Conservation (phyloP, 495 filamentous ascomycete species). For the Trichoderma gamsii region DNA sequence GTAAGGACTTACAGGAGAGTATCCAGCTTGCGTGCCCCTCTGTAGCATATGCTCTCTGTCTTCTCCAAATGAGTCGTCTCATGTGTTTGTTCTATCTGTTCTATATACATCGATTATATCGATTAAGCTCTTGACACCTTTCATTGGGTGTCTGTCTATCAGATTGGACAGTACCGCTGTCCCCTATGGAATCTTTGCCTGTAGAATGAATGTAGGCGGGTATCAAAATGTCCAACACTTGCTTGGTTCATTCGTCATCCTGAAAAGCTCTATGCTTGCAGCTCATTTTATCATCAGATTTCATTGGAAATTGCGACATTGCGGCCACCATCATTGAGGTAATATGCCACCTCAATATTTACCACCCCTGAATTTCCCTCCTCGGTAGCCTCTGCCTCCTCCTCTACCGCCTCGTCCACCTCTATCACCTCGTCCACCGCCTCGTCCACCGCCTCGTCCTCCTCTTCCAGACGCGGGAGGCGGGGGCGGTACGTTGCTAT, state of each 20-base stretch:
- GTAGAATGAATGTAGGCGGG: background rate
- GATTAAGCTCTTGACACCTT: background rate
- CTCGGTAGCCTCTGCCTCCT: slow-evolving; percentile 6
- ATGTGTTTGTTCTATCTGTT: background rate
- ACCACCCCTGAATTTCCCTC: slow-evolving; percentile 3
- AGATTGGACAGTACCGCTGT: background rate
- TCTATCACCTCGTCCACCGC: background rate
- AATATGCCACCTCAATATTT: background rate
- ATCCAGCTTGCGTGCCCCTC: background rate
- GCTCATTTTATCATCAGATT: background rate
- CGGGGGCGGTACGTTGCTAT: background rate
- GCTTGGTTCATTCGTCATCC: background rate
- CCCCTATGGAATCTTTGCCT: background rate
- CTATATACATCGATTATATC: background rate
- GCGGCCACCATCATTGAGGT: background rate
- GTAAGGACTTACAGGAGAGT: background rate
- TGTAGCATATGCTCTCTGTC: background rate
- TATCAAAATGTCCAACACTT: background rate
- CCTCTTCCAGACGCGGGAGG: background rate
- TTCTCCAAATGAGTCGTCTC: background rate
- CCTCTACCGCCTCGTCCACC: background rate
- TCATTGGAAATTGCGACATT: background rate
- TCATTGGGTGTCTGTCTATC: background rate
- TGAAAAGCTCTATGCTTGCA: background rate
- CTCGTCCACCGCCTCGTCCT: background rate